Evolutionary conservation across 352 stramenopile species (phyloP), one percentile per base, ranked within the genome.

Genomic region (Albugo candida): DNA sequence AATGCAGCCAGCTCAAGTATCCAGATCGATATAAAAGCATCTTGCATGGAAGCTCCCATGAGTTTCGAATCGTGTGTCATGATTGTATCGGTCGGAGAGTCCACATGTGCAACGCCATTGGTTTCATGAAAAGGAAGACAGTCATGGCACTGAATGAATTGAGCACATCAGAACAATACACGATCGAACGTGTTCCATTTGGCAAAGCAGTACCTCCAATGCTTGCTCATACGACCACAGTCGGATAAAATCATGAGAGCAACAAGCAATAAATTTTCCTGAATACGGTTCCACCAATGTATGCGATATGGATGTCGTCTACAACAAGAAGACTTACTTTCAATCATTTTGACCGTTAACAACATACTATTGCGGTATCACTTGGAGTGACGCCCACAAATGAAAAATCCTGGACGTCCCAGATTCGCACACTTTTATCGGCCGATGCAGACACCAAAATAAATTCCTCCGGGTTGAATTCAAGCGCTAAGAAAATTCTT

Each of bases 381-480:
- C 73, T 81, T 12, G 78, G 73, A 1, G 78, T 88, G 41, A 85
- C 65, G 11, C 75, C 75, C 19, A 88, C 83, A 13, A 86, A 59
- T 21, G 70, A 61, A 48, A 91, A 85, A 24, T 81, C 65, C 50
- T 91, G 73, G n/a, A 91, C 67, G 36, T 91, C 75, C 75, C 75
- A 91, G 48, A 88, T 83, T n/a, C 75, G 65, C 36, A 88, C 53
- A 5, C 73, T 88, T 52, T 71, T 75, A 47, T 91, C 78, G 12
- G 65, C 58, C 16, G 73, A 72, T 17, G 78, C 64, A 2, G 78
- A 88, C 46, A 86, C 75, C 24, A 91, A 56, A 27, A 88, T 88
- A 45, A 85, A 87, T 48, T 91, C 78, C 39, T 88, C 73, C 0
- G 78, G 78, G 35, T 88, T 91, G 47, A 88, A 91, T 51, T 86